These are phyloP conservation scores for Yamadazyma buinensis DNA, from an alignment of 1,139 yeast species.

Conservation along the genomic window DNA sequence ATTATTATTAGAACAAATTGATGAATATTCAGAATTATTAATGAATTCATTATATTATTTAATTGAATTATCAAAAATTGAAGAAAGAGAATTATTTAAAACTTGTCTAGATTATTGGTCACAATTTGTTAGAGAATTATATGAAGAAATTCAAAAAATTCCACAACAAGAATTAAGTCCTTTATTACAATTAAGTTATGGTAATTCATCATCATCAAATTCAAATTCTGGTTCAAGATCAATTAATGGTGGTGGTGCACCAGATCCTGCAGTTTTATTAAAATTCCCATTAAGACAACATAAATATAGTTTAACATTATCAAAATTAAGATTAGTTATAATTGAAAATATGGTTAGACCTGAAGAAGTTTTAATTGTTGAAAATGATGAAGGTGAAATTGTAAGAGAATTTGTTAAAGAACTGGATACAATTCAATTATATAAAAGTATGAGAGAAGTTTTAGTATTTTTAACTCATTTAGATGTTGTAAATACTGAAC, in stretches of 20 bases:
- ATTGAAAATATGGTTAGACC: constrained; percentile 98
- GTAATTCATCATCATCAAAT: constrained; percentile 42
- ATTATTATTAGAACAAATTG: constrained; percentile 64
- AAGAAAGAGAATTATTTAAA: constrained; percentile 93
- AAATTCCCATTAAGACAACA: constrained; percentile 84
- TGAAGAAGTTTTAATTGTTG: constrained; percentile 93
- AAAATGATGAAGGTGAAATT: constrained; percentile 98
- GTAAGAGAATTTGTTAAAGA: constrained; percentile 97
- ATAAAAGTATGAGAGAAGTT: constrained; percentile 94
- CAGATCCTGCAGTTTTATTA: constrained; percentile 74
- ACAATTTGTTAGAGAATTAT: constrained; percentile 72
- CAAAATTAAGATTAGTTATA: constrained; percentile 81
- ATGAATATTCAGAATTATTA: constrained; percentile 54
- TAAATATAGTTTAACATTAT: constrained; percentile 67
- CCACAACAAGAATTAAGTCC: constrained; percentile 74
- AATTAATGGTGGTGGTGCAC: constrained; percentile 61
- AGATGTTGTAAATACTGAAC: constrained; percentile 91
- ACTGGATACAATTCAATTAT: constrained; percentile 91
- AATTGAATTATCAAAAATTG: constrained; percentile 82
- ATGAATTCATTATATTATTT: constrained; percentile 75
- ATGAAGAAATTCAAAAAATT: constrained; percentile 77
- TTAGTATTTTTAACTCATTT: constrained; percentile 92
- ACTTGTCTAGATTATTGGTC: constrained; percentile 96
- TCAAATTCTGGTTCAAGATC: constrained; percentile 2
- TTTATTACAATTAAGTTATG: constrained; percentile 65